Base-by-base conservation (phyloP, 345 rosid genomes). In the Eucalyptus pumila region DNA sequence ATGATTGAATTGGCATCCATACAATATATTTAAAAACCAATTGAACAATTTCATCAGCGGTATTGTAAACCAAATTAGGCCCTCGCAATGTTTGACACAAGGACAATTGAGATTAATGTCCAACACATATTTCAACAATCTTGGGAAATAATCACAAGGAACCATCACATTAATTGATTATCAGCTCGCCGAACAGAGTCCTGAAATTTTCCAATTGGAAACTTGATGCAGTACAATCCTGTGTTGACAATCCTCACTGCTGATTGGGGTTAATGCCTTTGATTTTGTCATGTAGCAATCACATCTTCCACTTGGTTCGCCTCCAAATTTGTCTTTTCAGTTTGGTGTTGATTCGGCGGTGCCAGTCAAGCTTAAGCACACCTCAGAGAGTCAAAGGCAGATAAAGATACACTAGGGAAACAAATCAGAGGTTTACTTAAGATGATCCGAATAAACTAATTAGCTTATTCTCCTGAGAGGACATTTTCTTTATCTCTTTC, bases 31-130 rank as follows among this genome's bases (percentile, higher is more conserved):
- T 67, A 16, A 9, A n/a, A 67, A 67, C 11, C 17, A 1, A 58
- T 1, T 26, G 14, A 27, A 58, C n/a, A 58, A 58, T 58, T 58
- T 58, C 65, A 24, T 12, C 14, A 5, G n/a, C 1, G 0, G 0
- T 11, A 16, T 67, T 32, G 6, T 32, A 32, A 67, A 67, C 40
- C 80, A n/a, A 16, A 67, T 67, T 67, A 32, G 40, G 6, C 80
- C 12, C 16, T 1, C 0, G 10, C 80, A n/a, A 67, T 67, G 80
- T 67, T 15, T 32, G 80, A 32, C 1, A 7, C 40, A 32, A 67
- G 80, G 80, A 67, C 40, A 67, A 67, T 37, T 8, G 0, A 67
- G 42, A 67, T 67, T 67, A 32, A 67, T 67, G 80, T 32, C 42
- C 21, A 15, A 67, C 40, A 4, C 80, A 32, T 2, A 3, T 3